Evolutionary conservation across 345 rosid genomes (phyloP).

Genomic region (Eucalyptus rudis): DNA sequence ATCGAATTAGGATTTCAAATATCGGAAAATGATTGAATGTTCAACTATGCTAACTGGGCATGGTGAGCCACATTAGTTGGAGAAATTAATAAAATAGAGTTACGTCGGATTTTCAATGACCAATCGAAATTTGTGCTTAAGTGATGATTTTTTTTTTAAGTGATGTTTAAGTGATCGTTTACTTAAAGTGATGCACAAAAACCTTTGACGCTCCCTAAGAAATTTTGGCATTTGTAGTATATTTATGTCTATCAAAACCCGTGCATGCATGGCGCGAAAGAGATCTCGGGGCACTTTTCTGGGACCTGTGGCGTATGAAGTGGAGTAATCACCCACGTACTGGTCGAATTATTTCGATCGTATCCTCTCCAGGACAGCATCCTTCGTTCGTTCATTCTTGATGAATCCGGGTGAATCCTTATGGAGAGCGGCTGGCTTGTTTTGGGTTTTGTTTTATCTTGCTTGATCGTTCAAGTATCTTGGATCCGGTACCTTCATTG

Average conservation of each 20-base stretch:
- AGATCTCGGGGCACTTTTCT: background rate
- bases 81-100: too few species aligned
- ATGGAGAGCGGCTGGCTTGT: background rate
- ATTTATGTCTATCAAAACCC: background rate
- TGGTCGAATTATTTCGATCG: background rate
- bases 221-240: too few species aligned
- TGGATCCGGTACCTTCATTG: background rate
- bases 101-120: too few species aligned
- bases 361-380: background rate
- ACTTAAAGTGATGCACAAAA: too few species aligned
- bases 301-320: background rate
- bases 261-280: background rate
- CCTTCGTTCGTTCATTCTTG: background rate
- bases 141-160: too few species aligned
- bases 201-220: too few species aligned
- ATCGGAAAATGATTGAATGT: too few species aligned
- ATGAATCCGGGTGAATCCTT: background rate
- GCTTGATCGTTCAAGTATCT: background rate
- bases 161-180: too few species aligned
- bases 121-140: too few species aligned
- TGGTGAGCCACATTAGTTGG: too few species aligned
- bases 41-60: too few species aligned
- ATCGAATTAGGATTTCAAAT: too few species aligned
- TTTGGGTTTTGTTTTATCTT: background rate
- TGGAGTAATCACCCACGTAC: background rate